phyloP scores from a whole-genome alignment of 345 rosid species.

The Ailanthus altissimus region DNA sequence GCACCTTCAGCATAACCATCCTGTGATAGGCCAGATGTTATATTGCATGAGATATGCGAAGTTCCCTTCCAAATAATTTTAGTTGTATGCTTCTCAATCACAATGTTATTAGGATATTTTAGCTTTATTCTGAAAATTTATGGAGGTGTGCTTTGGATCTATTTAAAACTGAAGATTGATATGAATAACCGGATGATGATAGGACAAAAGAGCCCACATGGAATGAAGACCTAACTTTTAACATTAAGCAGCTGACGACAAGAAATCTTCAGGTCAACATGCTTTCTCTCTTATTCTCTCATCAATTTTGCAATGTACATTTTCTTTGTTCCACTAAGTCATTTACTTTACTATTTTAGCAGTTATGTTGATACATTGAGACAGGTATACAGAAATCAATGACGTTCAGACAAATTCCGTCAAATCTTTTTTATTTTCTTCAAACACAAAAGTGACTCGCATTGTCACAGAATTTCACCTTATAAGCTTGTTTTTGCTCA shows the following conservation, averaged over 20 bases:
- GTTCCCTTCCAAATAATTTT: background rate
- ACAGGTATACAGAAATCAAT: background rate
- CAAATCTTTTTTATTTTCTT: background rate
- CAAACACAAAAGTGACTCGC: background rate
- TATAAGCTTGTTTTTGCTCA: background rate
- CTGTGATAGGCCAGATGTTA: background rate
- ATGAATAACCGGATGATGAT: conserved; percentile 28
- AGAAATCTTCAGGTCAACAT: conserved; percentile 68
- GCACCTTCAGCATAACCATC: background rate
- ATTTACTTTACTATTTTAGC: background rate
- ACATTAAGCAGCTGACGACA: conserved; percentile 56
- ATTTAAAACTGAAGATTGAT: background rate
- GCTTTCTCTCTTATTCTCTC: conserved; percentile 22
- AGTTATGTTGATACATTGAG: background rate
- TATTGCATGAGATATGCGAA: no score
- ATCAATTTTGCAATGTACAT: background rate
- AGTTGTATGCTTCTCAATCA: background rate
- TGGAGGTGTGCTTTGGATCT: background rate
- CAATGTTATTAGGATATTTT: background rate
- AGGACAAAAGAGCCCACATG: conserved; percentile 85
- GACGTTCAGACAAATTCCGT: background rate
- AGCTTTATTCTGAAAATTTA: background rate
- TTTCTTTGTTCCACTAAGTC: background rate
- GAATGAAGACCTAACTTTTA: conserved; percentile 76
- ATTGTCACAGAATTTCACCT: background rate